phyloP scores from a whole-genome alignment of 495 filamentous ascomycete genomes.

The Aspergillus affinis region DNA sequence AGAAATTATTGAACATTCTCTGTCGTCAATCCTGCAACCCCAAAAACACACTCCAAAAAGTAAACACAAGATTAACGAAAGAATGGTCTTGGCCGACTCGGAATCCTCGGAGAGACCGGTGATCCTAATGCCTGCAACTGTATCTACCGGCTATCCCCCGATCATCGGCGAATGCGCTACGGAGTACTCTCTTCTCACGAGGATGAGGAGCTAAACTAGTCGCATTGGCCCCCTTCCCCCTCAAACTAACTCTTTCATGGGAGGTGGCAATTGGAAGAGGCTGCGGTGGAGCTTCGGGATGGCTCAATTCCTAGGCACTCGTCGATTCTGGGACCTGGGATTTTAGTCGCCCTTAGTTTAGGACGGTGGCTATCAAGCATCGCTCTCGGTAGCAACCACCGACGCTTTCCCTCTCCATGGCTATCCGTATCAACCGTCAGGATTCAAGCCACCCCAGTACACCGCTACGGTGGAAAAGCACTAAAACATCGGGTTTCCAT shows the following conservation, averaged over 20 bases:
- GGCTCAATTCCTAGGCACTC: neutral
- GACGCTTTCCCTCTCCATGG: neutral
- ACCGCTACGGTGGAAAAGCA: constrained; percentile 3
- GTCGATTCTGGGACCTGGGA: neutral
- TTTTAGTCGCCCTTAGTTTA: neutral
- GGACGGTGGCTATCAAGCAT: neutral
- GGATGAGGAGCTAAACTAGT: neutral
- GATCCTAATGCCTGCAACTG: neutral
- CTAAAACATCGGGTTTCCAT: neutral
- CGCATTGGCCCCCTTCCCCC: neutral
- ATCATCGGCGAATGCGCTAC: neutral
- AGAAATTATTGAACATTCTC: neutral
- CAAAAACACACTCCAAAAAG: neutral
- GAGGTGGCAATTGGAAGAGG: neutral
- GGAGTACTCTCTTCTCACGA: neutral
- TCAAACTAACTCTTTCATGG: neutral
- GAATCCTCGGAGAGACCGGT: neutral
- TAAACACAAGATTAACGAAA: neutral
- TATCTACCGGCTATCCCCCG: neutral
- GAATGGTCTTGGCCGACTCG: neutral
- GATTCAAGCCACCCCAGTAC: constrained; percentile 2
- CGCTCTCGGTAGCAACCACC: neutral
- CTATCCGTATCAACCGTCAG: neutral
- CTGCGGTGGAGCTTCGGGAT: neutral
- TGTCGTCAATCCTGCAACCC: neutral